phyloP scores from a whole-genome alignment of 208 protist genomes.

The Acanthamoeba triangularis region DNA sequence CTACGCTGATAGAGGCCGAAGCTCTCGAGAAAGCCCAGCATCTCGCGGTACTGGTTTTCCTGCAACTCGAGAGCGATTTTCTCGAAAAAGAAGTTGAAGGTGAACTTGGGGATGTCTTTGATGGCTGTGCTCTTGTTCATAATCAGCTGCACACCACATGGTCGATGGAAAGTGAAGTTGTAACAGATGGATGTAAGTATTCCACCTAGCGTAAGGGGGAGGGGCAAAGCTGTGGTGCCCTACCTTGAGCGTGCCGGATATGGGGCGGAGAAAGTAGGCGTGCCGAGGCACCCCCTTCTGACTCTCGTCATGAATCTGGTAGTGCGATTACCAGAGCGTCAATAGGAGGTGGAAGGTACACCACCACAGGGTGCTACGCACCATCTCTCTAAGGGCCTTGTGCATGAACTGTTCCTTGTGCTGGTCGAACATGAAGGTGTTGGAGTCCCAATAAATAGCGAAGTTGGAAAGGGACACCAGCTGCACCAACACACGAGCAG shows the following conservation, averaged over 20 bases:
- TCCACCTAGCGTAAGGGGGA: not conserved
- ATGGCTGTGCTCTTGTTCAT: conserved; percentile 56
- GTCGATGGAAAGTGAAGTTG: not conserved
- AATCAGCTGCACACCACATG: not conserved
- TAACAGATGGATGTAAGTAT: too few species aligned
- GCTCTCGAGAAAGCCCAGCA: conserved; percentile 47
- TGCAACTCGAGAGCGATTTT: conserved; percentile 51
- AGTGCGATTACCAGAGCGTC: not conserved
- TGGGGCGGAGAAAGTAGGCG: conserved; percentile 43
- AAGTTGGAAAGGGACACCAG: conserved; percentile 69
- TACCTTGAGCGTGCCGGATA: conserved; percentile 67
- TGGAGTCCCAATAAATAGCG: conserved; percentile 71
- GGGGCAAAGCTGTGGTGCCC: not conserved
- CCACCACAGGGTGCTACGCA: not conserved
- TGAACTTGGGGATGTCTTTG: conserved; percentile 65
- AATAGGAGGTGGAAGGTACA: not conserved
- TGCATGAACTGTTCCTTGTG: not conserved
- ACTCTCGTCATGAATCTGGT: conserved; percentile 15
- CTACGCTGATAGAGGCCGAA: conserved; percentile 51
- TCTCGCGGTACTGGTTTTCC: conserved; percentile 66
- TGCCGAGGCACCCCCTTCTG: conserved; percentile 22
- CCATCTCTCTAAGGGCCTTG: not conserved
- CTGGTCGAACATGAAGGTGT: not conserved
- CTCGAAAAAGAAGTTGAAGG: conserved; percentile 58
- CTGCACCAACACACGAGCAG: not conserved